These are phyloP conservation scores for Myriangium duriaei DNA, from an alignment of 2,329 filamentous ascomycete species.

Conservation along the genomic window DNA sequence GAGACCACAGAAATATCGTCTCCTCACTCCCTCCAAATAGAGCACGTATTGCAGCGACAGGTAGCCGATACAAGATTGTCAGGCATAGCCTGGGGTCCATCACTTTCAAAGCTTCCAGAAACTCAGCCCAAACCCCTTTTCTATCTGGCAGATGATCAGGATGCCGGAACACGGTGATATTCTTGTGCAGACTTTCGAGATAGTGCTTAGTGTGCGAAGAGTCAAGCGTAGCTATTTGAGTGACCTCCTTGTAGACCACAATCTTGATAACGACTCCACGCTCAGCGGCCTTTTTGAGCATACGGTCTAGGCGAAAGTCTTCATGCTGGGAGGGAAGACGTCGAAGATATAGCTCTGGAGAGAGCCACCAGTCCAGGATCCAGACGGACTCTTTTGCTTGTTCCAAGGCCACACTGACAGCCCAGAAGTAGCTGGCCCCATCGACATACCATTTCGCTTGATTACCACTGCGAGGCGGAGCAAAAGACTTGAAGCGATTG, in stretches of 20 bases:
- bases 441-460: slow-evolving; percentile 84
- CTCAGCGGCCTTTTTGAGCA: slow-evolving; percentile 71
- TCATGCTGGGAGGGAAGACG: slow-evolving; percentile 72
- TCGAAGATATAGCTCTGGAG: slow-evolving; percentile 75
- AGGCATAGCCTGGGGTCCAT: slow-evolving; percentile 43
- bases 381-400: slow-evolving; percentile 65
- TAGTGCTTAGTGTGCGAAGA: slow-evolving; percentile 67
- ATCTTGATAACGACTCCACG: slow-evolving; percentile 74
- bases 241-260: slow-evolving; percentile 87
- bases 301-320: slow-evolving; percentile 68
- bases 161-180: slow-evolving; percentile 81
- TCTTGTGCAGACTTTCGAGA: slow-evolving; percentile 62
- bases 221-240: slow-evolving; percentile 63
- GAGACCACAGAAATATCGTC: slow-evolving; percentile 80
- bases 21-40: slow-evolving; percentile 68
- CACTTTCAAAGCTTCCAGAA: slow-evolving; percentile 44
- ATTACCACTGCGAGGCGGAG: slow-evolving; percentile 57
- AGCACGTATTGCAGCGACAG: slow-evolving; percentile 59
- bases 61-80: slow-evolving; percentile 49
- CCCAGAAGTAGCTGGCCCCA: slow-evolving; percentile 73
- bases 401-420: slow-evolving; percentile 68
- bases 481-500: slow-evolving; percentile 53
- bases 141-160: slow-evolving; percentile 74
- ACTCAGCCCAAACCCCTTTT: slow-evolving; percentile 49
- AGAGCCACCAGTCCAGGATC: slow-evolving; percentile 86